These are phyloP conservation scores for Uronychia setigera DNA, from an alignment of 73 alveolate genomes.

Conservation along the genomic window DNA sequence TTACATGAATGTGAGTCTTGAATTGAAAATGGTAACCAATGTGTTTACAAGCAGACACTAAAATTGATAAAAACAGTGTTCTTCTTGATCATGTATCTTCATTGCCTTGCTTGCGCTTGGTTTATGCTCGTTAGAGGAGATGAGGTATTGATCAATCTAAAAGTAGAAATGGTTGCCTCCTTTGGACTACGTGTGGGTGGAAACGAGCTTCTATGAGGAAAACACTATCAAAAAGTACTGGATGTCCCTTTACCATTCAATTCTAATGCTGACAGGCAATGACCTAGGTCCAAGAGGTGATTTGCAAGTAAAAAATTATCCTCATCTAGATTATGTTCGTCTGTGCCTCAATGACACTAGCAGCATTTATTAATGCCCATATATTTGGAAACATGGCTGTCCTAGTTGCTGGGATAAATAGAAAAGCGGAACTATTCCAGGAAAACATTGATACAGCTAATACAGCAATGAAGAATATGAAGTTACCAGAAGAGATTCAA, in stretches of 20 bases:
- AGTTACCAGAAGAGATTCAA: conserved; percentile 18
- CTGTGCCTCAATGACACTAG: conserved; percentile 2
- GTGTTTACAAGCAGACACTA: not conserved
- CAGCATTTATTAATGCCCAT: conserved; percentile 29
- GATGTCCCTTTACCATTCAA: conserved; percentile 47
- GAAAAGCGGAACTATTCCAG: conserved; percentile 9
- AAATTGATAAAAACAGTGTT: conserved; percentile 12
- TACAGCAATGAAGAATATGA: conserved; percentile 47
- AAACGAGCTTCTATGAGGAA: conserved; percentile 10
- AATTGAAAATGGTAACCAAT: conserved; percentile 13
- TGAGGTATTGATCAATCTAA: not conserved
- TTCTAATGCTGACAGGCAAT: conserved; percentile 59
- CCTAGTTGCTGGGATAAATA: conserved; percentile 6
- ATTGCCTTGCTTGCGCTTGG: conserved; percentile 21
- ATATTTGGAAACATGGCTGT: conserved; percentile 36
- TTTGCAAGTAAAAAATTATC: too few relatives aligned
- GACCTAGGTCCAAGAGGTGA: conserved; percentile 57
- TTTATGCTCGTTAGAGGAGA: not conserved
- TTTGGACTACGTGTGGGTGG: conserved; percentile 5
- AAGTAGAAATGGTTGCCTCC: conserved; percentile 32
- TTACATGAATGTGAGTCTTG: conserved; percentile 15
- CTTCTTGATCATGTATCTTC: conserved; percentile 32
- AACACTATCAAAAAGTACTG: conserved; percentile 23
- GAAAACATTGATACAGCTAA: conserved; percentile 20
- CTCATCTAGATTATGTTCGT: conserved; percentile 8